Base-by-base conservation (phyloP, 2,329 filamentous ascomycete genomes). In the Diaporthe capsici region DNA sequence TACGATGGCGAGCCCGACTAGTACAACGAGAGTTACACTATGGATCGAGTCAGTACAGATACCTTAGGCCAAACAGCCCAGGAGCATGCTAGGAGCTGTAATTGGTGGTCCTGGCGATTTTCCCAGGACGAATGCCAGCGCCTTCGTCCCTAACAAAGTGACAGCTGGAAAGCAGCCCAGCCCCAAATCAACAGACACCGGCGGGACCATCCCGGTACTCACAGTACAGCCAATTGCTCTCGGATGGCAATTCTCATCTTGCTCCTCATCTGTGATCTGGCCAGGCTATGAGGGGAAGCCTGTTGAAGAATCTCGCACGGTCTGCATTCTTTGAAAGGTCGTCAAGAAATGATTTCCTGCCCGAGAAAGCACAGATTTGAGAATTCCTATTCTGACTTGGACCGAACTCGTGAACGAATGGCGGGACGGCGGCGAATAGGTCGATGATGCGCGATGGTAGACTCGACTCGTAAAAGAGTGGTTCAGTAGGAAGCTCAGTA, bases 231-330 rank as follows among this genome's bases (percentile, higher is more conserved):
- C 80, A 98, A 89, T 90, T 98, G 96, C 86, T 96, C 93, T 79
- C 95, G 91, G 81, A 98, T 98, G 75, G 94, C 93, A 83, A 98
- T 91, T 84, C 95, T 92, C 94, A 98, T 96, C 80, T 84, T 88
- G 53, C 37, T 51, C 49, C 73, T 73, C 74, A 74, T 75, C 70
- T 81, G 47, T 31, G 34, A 39, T n/a, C 25, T 63, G 49, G 39
- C 47, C 79, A 75, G 81, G 79, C 81, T 84, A 84, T 78, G 80
- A 78, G 77, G 78, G 65, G n/a, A 39, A 78, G 79, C 76, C 77
- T 75, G 73, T 55, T 55, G 53, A 77, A 71, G 75, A 75, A 39
- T 73, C 76, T 78, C 73, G 79, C 77, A 76, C 76, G 73, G 77
- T 74, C 80, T 80, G 81, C 84, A 85, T 85, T 76, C 75, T 82